Conservation (phyloP, 2,329 filamentous ascomycete genomes). For the Eutypa lata region DNA sequence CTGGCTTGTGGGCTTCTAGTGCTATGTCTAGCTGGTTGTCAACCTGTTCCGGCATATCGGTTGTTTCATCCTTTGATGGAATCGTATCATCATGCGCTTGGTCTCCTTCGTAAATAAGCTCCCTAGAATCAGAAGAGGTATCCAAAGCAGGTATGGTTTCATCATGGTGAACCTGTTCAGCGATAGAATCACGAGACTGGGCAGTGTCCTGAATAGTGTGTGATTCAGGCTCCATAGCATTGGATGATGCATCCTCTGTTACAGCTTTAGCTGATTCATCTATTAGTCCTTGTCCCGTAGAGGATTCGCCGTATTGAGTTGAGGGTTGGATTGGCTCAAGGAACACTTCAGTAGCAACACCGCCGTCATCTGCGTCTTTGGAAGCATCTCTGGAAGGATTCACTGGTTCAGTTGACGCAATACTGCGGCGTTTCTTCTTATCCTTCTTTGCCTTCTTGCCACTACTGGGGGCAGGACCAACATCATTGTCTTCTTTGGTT, state of each 20-base stretch:
- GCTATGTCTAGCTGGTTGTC: neutral
- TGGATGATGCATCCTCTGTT: neutral
- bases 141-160: conserved; percentile 3
- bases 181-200: conserved; percentile 4
- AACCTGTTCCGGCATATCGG: conserved; percentile 6
- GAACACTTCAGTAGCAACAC: conserved; percentile 6
- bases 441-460: conserved; percentile 20
- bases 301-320: neutral
- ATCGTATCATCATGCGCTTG: neutral
- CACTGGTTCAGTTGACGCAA: conserved; percentile 18
- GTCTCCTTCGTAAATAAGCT: neutral
- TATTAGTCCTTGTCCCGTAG: neutral
- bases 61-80: conserved; percentile 13
- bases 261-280: neutral
- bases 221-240: neutral
- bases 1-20: neutral
- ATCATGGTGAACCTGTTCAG: neutral
- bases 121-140: neutral
- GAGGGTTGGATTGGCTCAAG: conserved; percentile 3
- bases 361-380: conserved; percentile 2
- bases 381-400: conserved; percentile 4
- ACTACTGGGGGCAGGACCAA: conserved; percentile 5
- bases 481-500: conserved; percentile 10
- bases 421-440: conserved; percentile 22
- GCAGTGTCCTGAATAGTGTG: neutral